Evolutionary conservation across 768 basidiomycete species (phyloP).

Genomic region (Scleroderma citrinum): DNA sequence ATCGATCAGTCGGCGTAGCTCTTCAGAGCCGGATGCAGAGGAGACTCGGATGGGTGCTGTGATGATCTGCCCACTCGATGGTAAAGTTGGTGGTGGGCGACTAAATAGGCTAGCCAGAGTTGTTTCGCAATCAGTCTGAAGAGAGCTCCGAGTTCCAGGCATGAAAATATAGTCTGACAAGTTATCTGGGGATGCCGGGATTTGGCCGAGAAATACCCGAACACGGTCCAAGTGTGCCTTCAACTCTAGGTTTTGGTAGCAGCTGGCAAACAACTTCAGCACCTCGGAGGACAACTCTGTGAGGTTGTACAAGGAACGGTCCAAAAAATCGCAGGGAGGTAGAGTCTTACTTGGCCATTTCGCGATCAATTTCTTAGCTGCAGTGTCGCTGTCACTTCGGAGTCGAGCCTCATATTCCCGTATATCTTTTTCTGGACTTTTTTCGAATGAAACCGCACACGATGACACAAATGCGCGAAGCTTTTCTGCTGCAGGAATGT

Average conservation of each 20-base stretch:
- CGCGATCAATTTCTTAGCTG: neutral
- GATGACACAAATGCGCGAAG: neutral
- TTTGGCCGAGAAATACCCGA: conserved; percentile 1
- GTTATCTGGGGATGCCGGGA: neutral
- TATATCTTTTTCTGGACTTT: conserved; percentile 10
- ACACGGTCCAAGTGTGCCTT: conserved; percentile 11
- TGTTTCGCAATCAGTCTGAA: neutral
- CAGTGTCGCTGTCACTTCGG: neutral
- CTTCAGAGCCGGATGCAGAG: neutral
- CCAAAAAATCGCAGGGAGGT: conserved; percentile 1
- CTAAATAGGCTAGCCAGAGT: neutral
- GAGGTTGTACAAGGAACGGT: conserved; percentile 4
- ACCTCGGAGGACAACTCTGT: neutral
- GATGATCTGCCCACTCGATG: neutral
- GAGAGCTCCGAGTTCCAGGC: neutral
- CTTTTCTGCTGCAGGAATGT: neutral
- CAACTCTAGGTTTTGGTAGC: conserved; percentile 12
- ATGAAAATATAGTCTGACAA: neutral
- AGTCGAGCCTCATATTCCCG: neutral
- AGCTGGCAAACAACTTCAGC: conserved; percentile 5
- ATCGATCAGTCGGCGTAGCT: neutral
- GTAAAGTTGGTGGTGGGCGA: neutral
- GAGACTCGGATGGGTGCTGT: neutral
- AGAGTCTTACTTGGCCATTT: neutral
- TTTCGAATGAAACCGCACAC: conserved; percentile 2